phyloP scores from a whole-genome alignment of 139 green algal genomes.

The Coccomyxa sp. region DNA sequence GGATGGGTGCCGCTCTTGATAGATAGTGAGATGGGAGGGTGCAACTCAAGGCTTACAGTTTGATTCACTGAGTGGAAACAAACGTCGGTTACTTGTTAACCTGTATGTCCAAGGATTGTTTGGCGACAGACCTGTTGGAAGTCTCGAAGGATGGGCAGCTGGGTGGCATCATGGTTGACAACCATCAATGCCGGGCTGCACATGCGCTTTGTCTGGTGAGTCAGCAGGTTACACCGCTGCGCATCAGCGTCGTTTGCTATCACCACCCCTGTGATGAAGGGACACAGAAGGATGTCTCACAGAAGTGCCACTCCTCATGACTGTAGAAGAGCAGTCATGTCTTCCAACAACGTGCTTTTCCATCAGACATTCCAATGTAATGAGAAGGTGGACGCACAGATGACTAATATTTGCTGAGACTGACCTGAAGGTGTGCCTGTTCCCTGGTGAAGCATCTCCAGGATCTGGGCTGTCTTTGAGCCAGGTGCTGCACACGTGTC shows the following conservation, averaged over 20 bases:
- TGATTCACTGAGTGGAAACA: too few relatives aligned
- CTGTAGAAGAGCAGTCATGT: background rate
- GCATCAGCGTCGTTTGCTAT: slow-evolving; percentile 95
- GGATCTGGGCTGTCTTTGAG: slow-evolving; percentile 95
- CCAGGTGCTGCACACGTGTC: slow-evolving; percentile 98
- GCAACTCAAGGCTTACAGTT: too few relatives aligned
- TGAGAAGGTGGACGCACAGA: background rate
- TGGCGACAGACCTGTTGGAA: too few relatives aligned
- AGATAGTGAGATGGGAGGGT: too few relatives aligned
- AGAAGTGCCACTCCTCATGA: background rate
- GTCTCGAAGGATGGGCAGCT: slow-evolving; percentile 62
- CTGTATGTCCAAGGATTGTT: too few relatives aligned
- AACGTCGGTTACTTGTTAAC: too few relatives aligned
- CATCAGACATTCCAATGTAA: too few relatives aligned
- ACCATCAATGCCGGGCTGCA: slow-evolving; percentile 84
- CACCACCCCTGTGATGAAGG: slow-evolving; percentile 63
- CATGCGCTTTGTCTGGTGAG: slow-evolving; percentile 95
- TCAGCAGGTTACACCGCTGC: slow-evolving; percentile 94
- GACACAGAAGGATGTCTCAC: background rate
- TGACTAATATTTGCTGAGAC: too few relatives aligned
- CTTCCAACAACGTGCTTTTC: background rate
- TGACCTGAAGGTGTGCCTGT: slow-evolving; percentile 16
- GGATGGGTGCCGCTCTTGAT: too few relatives aligned
- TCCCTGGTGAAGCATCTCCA: slow-evolving; percentile 85
- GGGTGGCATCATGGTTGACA: slow-evolving; percentile 89